Conservation (phyloP, 2,329 filamentous ascomycete species). For the Penicillium digitatum region DNA sequence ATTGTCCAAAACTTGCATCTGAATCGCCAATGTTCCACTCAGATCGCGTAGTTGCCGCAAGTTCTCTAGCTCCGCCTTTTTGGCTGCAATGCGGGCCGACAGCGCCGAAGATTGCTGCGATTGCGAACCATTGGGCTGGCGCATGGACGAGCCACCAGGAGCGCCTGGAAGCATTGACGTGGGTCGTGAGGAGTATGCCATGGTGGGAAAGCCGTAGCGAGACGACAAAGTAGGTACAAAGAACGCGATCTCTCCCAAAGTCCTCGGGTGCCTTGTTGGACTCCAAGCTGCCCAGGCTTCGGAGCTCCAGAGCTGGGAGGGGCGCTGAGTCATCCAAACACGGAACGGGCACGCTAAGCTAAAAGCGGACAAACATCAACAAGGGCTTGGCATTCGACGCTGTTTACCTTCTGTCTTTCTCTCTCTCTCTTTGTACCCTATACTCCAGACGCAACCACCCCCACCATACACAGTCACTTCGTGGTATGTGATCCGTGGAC, state of each 20-base stretch:
- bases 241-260: background rate
- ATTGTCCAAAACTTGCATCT: conserved; percentile 60
- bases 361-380: conserved; percentile 39
- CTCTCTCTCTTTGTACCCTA: background rate
- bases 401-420: conserved; percentile 5
- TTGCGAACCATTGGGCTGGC: conserved; percentile 29
- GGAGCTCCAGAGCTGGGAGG: background rate
- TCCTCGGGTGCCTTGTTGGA: background rate
- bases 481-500: background rate
- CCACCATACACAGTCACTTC: background rate
- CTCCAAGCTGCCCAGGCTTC: background rate
- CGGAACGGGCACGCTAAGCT: conserved; percentile 24
- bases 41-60: conserved; percentile 60
- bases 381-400: conserved; percentile 18
- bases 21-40: conserved; percentile 57
- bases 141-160: conserved; percentile 27
- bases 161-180: conserved; percentile 32
- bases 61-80: conserved; percentile 60
- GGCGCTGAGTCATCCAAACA: background rate
- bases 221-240: background rate
- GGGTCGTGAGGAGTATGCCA: conserved; percentile 38
- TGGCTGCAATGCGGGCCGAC: conserved; percentile 59
- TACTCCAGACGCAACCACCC: background rate
- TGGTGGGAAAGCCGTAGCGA: conserved; percentile 11
- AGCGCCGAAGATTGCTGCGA: conserved; percentile 54